phyloP scores from a whole-genome alignment of 2,329 filamentous ascomycete species.

The Trichoderma harzianum region DNA sequence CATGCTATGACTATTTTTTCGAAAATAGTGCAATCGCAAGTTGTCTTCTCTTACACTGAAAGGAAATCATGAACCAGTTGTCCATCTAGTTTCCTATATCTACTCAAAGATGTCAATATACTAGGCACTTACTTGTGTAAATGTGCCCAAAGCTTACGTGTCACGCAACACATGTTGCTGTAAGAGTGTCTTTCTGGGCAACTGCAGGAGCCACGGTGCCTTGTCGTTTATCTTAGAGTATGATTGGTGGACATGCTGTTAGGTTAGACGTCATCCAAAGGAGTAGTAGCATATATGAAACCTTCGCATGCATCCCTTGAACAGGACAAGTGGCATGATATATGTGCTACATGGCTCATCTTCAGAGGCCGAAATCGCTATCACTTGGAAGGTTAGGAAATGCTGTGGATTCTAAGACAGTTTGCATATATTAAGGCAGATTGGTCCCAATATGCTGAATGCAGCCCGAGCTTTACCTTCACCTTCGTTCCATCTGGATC shows the following conservation, averaged over 20 bases:
- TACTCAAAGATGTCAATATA: background rate
- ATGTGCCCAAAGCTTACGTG: background rate
- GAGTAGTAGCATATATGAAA: background rate
- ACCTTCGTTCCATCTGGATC: too few species aligned
- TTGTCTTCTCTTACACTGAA: background rate
- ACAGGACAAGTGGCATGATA: background rate
- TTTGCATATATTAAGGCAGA: background rate
- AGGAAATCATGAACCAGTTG: background rate
- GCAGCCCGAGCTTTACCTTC: background rate
- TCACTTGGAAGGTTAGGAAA: background rate
- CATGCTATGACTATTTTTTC: background rate
- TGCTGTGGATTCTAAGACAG: accelerated
- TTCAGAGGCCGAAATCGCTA: background rate
- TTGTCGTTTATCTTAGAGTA: background rate
- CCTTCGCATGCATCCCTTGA: background rate
- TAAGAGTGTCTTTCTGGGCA: background rate
- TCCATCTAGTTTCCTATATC: accelerated
- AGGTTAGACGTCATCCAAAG: background rate
- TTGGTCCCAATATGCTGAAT: background rate
- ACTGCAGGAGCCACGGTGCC: background rate
- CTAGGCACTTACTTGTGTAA: background rate
- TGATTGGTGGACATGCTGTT: background rate
- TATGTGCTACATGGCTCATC: background rate
- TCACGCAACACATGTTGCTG: background rate
- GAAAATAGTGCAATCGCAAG: background rate